These are phyloP conservation scores for Gossypium rotundifolium DNA, from an alignment of 345 rosid species.

Conservation along the genomic window DNA sequence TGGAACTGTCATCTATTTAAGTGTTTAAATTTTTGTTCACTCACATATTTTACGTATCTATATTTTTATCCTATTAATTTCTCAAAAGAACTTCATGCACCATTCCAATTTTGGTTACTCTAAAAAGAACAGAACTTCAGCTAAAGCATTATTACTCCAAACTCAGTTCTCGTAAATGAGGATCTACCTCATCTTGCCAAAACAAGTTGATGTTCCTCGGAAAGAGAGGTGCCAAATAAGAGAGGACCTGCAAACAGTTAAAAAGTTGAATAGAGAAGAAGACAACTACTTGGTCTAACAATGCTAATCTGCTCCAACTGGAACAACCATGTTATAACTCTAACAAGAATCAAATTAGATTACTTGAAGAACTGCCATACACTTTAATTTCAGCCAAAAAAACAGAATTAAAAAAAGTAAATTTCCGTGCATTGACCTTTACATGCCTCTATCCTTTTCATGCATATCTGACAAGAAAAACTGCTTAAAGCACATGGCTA, in stretches of 20 bases:
- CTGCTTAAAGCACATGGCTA: background rate
- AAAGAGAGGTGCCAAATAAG: constrained; percentile 83
- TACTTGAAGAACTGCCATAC: background rate
- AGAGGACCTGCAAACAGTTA: constrained; percentile 62
- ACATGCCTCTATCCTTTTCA: background rate
- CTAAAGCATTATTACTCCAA: constrained; percentile 7
- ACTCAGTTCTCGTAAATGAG: constrained; percentile 7
- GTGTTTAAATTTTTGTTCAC: background rate
- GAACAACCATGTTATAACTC: background rate
- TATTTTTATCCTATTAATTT: background rate
- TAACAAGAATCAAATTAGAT: constrained; percentile 6
- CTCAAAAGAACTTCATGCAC: constrained; percentile 1
- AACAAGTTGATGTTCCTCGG: constrained; percentile 80
- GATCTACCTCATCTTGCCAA: constrained; percentile 97
- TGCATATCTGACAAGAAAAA: background rate
- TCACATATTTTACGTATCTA: background rate
- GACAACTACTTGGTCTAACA: background rate
- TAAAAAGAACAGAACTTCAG: background rate
- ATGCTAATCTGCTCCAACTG: constrained; percentile 4
- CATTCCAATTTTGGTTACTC: constrained; percentile 3
- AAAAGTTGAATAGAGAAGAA: background rate
- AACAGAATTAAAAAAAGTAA: background rate
- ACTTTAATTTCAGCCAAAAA: background rate
- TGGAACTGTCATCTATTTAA: constrained; percentile 1
- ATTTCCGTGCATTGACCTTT: background rate